These are phyloP conservation scores for Lagenidium sp. DNA, from an alignment of 352 stramenopile genomes.

Conservation along the genomic window DNA sequence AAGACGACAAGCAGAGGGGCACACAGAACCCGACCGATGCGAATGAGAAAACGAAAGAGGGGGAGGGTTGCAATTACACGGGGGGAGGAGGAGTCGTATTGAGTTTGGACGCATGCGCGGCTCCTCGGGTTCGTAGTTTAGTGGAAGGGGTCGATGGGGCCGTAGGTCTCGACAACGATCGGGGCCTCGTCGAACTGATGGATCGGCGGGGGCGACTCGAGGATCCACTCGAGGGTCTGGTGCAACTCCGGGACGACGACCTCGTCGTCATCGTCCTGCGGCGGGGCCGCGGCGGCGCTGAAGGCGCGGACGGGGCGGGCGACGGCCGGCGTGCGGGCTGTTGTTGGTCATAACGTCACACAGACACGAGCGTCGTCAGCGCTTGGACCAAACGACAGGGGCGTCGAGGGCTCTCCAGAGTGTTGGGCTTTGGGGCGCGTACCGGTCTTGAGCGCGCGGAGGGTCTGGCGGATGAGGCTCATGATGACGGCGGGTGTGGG, in stretches of 20 bases:
- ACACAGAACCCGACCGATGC: no score
- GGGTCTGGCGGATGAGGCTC: conserved; percentile 76
- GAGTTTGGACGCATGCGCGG: no score
- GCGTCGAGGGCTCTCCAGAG: background rate
- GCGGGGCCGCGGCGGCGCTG: conserved; percentile 35
- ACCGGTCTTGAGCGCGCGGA: conserved; percentile 75
- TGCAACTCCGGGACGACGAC: conserved; percentile 79
- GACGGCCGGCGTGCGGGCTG: conserved; percentile 44
- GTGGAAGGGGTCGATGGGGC: conserved; percentile 76
- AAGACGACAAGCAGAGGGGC: no score
- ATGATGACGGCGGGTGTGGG: no score
- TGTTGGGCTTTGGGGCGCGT: conserved; percentile 10
- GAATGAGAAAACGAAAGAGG: no score
- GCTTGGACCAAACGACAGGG: background rate
- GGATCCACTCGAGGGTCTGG: conserved; percentile 80
- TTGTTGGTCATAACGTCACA: background rate
- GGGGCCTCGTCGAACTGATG: conserved; percentile 87
- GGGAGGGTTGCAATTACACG: no score
- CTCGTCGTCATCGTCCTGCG: conserved; percentile 47
- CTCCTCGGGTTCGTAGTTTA: conserved; percentile 18
- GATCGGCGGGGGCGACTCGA: conserved; percentile 73
- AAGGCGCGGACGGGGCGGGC: conserved; percentile 43
- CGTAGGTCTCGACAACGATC: conserved; percentile 85
- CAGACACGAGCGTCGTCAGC: conserved; percentile 6
- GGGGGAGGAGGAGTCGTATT: no score